These are phyloP conservation scores for Coprinopsis sp. DNA, from an alignment of 768 basidiomycete species.

Conservation along the genomic window DNA sequence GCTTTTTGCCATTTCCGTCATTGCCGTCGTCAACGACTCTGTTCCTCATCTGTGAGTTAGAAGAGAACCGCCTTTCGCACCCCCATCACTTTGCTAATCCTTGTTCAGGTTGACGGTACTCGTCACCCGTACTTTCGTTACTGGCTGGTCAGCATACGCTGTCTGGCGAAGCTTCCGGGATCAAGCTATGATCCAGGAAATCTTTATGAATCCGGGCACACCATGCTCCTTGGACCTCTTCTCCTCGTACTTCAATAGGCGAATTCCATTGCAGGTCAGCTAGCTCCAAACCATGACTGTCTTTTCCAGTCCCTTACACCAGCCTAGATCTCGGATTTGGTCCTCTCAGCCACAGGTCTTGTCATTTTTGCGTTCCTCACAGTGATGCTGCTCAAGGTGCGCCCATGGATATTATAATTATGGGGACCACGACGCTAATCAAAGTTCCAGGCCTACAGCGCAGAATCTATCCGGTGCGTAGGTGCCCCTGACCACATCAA, in stretches of 20 bases:
- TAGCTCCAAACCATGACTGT: not conserved
- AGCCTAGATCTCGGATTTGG: conserved; percentile 43
- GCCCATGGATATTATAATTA: not conserved
- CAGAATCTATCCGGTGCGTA: conserved; percentile 45
- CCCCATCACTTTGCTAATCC: not conserved
- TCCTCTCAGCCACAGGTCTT: conserved; percentile 41
- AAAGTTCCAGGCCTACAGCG: conserved; percentile 35
- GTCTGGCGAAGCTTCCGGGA: conserved; percentile 42
- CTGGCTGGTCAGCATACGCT: conserved; percentile 49
- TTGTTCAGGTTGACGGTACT: conserved; percentile 41
- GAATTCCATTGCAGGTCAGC: conserved; percentile 40
- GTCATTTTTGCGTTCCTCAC: conserved; percentile 40
- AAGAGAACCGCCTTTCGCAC: not conserved
- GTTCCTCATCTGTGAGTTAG: conserved; percentile 54
- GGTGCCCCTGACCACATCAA: conserved; percentile 49
- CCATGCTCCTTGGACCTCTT: conserved; percentile 50
- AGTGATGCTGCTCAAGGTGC: conserved; percentile 40
- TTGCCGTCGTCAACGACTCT: conserved; percentile 46
- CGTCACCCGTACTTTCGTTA: conserved; percentile 40
- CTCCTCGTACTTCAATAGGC: conserved; percentile 36
- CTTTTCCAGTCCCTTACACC: not conserved
- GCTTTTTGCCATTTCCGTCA: conserved; percentile 47
- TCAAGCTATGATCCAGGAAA: conserved; percentile 26
- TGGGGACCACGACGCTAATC: not conserved
- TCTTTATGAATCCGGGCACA: conserved; percentile 35